Evolutionary conservation across 2,329 filamentous ascomycete genomes (phyloP).

Genomic region (Lasiodiplodia sp.): DNA sequence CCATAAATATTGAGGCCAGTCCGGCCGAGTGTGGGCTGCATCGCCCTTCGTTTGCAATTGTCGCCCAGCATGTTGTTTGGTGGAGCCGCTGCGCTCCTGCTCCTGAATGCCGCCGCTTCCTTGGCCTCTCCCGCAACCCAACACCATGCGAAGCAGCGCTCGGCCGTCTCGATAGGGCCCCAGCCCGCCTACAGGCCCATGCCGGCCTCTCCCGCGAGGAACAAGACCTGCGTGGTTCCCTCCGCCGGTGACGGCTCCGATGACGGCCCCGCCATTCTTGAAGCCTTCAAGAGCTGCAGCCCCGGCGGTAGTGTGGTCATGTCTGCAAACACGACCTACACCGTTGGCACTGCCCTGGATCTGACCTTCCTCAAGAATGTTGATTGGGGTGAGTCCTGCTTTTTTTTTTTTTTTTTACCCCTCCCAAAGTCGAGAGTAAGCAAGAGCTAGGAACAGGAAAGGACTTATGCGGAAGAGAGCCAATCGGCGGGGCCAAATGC

Average conservation of each 20-base stretch:
- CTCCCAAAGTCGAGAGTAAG: not conserved
- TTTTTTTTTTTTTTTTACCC: too few species aligned
- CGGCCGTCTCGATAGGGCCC: constrained; percentile 44
- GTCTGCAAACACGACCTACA: constrained; percentile 62
- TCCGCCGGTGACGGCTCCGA: constrained; percentile 52
- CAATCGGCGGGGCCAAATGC: not conserved
- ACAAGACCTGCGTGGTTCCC: constrained; percentile 49
- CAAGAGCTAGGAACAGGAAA: constrained; percentile 1
- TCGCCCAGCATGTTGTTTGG: constrained; percentile 19
- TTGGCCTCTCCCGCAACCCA: not conserved
- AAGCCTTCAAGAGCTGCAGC: constrained; percentile 67
- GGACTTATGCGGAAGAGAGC: not conserved
- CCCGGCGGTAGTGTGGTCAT: constrained; percentile 69
- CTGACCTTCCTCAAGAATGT: constrained; percentile 69
- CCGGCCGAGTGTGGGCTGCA: not conserved
- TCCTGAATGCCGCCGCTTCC: constrained; percentile 23
- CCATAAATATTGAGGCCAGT: not conserved
- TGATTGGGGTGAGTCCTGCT: constrained; percentile 61
- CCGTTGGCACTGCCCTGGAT: constrained; percentile 69
- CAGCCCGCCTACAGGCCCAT: constrained; percentile 46
- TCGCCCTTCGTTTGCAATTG: not conserved
- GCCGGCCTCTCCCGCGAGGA: constrained; percentile 44
- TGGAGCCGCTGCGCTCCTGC: constrained; percentile 20
- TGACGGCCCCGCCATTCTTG: constrained; percentile 60
- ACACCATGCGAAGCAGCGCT: constrained; percentile 34